Evolutionary conservation across 768 basidiomycete species (phyloP).

Genomic region (Collybiopsis confluens): DNA sequence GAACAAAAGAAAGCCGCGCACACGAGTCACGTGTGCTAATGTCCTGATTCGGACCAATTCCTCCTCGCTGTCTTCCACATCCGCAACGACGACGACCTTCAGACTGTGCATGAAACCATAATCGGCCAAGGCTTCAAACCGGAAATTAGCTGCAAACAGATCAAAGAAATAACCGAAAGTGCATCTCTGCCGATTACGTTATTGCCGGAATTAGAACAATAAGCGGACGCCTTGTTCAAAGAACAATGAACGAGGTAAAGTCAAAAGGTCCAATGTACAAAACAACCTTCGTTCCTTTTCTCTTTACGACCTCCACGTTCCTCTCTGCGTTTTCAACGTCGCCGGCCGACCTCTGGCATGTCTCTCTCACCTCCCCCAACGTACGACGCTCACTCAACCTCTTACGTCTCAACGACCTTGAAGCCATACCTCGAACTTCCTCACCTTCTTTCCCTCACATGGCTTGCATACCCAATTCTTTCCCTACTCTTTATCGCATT

Average conservation of each 20-base stretch:
- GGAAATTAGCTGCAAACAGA: too few species aligned
- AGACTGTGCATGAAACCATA: too few species aligned
- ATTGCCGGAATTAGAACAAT: background rate
- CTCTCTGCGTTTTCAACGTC: constrained; percentile 25
- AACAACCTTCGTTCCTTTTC: constrained; percentile 14
- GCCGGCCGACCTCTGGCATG: constrained; percentile 43
- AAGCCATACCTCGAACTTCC: constrained; percentile 81
- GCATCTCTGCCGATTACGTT: too few species aligned
- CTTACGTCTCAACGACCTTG: constrained; percentile 30
- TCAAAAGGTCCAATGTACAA: constrained; percentile 1
- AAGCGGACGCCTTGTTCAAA: constrained; percentile 3
- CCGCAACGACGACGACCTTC: too few species aligned
- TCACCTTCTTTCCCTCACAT: constrained; percentile 80
- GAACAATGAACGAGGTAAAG: background rate
- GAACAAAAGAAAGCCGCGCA: too few species aligned
- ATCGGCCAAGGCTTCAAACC: too few species aligned
- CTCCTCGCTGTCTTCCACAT: too few species aligned
- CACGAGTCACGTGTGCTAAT: too few species aligned
- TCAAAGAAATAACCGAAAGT: background rate
- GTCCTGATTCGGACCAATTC: too few species aligned
- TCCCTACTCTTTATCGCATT: constrained; percentile 88
- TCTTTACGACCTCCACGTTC: constrained; percentile 12
- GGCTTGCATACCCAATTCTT: constrained; percentile 89
- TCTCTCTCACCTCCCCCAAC: constrained; percentile 44
- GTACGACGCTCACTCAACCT: constrained; percentile 49